These are phyloP conservation scores for Phialocephala subalpina DNA, from an alignment of 2,329 filamentous ascomycete species.

Conservation along the genomic window DNA sequence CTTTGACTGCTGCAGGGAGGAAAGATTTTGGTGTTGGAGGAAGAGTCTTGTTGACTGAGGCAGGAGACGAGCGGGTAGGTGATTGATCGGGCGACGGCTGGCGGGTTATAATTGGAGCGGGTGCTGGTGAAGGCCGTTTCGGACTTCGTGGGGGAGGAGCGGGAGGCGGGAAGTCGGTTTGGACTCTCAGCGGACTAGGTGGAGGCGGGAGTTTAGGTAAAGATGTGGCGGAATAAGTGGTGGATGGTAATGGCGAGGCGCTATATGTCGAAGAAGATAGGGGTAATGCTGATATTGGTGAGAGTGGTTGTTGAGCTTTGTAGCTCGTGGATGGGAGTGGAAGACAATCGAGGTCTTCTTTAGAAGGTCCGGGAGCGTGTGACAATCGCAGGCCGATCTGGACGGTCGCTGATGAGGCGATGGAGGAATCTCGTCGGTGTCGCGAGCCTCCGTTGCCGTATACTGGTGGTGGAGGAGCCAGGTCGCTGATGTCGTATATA, in stretches of 20 bases:
- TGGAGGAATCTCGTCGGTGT: slow-evolving; percentile 64
- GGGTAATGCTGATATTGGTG: slow-evolving; percentile 14
- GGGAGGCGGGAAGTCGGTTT: slow-evolving; percentile 20
- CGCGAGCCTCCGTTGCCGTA: slow-evolving; percentile 26
- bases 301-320: slow-evolving; percentile 40
- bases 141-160: slow-evolving; percentile 14
- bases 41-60: slow-evolving; percentile 32
- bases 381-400: slow-evolving; percentile 76
- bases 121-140: slow-evolving; percentile 14
- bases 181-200: slow-evolving; percentile 20
- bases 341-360: slow-evolving; percentile 22
- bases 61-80: slow-evolving; percentile 6
- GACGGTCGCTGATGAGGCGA: slow-evolving; percentile 71
- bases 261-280: slow-evolving; percentile 13
- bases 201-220: slow-evolving; percentile 10
- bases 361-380: slow-evolving; percentile 47
- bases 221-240: slow-evolving; percentile 21
- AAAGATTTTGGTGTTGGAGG: slow-evolving; percentile 32
- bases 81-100: slow-evolving; percentile 16
- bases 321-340: slow-evolving; percentile 44
- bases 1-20: slow-evolving; percentile 35
- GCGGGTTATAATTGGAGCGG: slow-evolving; percentile 14
- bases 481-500: slow-evolving; percentile 42
- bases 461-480: slow-evolving; percentile 38
- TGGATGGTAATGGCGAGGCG: slow-evolving; percentile 21